Base-by-base conservation (phyloP, 768 basidiomycete species). In the Piloderma croceum region DNA sequence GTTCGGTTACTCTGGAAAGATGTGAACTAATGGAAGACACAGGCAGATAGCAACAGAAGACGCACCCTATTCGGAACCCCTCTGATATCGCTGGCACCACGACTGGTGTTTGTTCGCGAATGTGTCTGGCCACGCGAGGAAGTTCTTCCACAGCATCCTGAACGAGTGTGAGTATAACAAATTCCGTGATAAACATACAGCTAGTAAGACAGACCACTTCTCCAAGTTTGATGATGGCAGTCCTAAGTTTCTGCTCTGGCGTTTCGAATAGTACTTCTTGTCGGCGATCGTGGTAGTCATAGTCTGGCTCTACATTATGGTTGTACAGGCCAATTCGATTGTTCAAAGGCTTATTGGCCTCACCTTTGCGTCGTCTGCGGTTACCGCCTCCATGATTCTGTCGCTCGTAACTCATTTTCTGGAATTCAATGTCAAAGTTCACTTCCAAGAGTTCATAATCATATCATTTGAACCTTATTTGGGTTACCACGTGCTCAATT, bases 81-180 rank as follows among this genome's bases (percentile, higher is more conserved):
- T 90, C 88, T 0, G 86, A 76, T 24, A 90, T 60, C 12, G 69
- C 68, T 25, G 81, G 60, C n/a, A 87, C 66, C 41, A 70, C 75
- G n/a, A 74, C 60, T 7, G 79, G 75, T 2, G 65, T 63, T 42
- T 75, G 66, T 39, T 81, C 77, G 19, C 74, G 74, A 31, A 89
- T 77, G 39, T 79, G 76, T 43, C 73, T 70, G 42, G 81, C 83
- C 2, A 88, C 60, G 1, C 74, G 73, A 31, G 77, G 73, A 12
- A 89, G 59, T 54, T 90, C 87, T 52, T 88, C 80, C 6, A 70
- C 42, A 20, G 78, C 70, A 48, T 89, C 85, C 88, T 90, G 46
- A 27, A 38, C 34, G 10, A 43, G 24, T 9, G 34, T 45, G 9
- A 41, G 34, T 18, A 20, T 36, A 34, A 41, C 42, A 20, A 36